These are phyloP conservation scores for Cephaloascus fragrans DNA, from an alignment of 805 yeast genomes.

Conservation along the genomic window DNA sequence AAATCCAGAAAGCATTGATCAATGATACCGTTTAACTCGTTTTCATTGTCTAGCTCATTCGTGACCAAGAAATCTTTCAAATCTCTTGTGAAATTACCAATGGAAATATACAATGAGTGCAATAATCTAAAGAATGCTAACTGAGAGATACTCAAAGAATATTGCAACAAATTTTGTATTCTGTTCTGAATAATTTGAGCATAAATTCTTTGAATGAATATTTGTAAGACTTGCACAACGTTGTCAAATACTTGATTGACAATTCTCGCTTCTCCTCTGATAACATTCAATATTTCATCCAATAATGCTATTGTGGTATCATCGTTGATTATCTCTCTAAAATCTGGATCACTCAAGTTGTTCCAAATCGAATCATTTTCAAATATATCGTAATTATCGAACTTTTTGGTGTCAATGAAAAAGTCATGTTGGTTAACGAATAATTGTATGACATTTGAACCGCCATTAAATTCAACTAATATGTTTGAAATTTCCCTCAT, in stretches of 20 bases:
- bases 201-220: conserved; percentile 67
- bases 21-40: conserved; percentile 35
- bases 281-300: conserved; percentile 30
- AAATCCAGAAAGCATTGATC: conserved; percentile 69
- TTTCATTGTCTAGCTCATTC: conserved; percentile 36
- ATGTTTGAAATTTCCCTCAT: conserved; percentile 73
- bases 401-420: conserved; percentile 41
- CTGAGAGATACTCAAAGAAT: conserved; percentile 52
- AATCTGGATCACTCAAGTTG: conserved; percentile 49
- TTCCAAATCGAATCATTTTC: conserved; percentile 48
- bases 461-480: conserved; percentile 74
- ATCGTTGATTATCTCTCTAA: conserved; percentile 38
- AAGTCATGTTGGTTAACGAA: conserved; percentile 75
- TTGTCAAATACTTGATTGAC: conserved; percentile 66
- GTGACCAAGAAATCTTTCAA: conserved; percentile 50
- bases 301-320: conserved; percentile 41
- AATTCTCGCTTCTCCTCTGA: conserved; percentile 63
- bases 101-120: conserved; percentile 51
- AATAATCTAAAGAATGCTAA: conserved; percentile 70
- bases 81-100: conserved; percentile 52
- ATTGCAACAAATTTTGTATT: conserved; percentile 47
- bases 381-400: conserved; percentile 20
- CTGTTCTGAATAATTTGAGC: conserved; percentile 59
- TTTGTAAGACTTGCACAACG: conserved; percentile 56
- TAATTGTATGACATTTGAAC: conserved; percentile 69